Base-by-base conservation (phyloP, 805 yeast species). In the Metschnikowia kunwiensis region DNA sequence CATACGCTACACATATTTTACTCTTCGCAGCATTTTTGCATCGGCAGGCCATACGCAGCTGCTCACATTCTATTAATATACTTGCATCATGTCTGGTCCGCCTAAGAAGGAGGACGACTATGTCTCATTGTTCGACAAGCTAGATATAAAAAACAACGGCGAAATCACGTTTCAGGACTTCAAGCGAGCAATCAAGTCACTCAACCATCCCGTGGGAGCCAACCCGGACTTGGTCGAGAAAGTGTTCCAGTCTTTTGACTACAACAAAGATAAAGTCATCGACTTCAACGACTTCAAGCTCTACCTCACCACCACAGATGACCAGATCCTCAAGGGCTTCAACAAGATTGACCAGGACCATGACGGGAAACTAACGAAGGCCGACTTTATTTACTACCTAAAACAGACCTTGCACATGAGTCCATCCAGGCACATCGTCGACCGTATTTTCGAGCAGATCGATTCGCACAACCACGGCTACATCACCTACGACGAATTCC, bases 401-500 rank as follows among this genome's bases (percentile, higher is more conserved):
- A 64, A 64, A 19, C 58, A 73, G 10, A 60, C 66, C 4, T 65
- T 85, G 40, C 74, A 80, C 9, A 60, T 78, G 32, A 59, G 65
- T 13, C 78, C 86, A 9, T 69, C 76, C 2, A 66, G 66, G 9
- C 57, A 68, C 10, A 75, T 75, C 44, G 63, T 83, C 24, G 77
- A 77, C 38, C 58, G 61, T 5, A 66, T 86, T 41, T 81, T 82
- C 65, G 54, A 65, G 23, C 72, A 67, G 39, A 55, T 80, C 31
- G 88, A 79, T 56, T 59, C 58, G 24, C 69, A 77, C 42, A 62
- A 72, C 30, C 77, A 74, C 38, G 91, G 93, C 1, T 75, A 69
- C 47, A 79, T 91, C 27, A 80, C 93, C 0, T 86, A 77, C 53
- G 87, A 87, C 34, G 91, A 91, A 50, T 93, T 94, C 76, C 70